phyloP scores from a whole-genome alignment of 148 eudicot genomes.

The Cornus suecica region DNA sequence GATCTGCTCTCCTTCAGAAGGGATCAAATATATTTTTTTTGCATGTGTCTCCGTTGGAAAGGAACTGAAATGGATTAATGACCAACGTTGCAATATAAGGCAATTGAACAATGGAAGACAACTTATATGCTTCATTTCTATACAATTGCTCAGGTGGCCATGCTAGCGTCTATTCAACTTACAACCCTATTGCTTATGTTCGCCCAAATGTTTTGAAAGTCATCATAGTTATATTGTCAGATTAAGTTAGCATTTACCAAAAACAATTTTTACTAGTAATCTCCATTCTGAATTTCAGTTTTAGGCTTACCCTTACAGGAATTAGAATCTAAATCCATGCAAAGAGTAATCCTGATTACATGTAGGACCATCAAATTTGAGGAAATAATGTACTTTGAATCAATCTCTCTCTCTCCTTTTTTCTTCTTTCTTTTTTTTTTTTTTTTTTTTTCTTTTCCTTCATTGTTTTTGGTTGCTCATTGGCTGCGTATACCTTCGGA shows the following conservation, averaged over 20 bases:
- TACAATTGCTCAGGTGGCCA: neutral
- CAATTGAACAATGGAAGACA: neutral
- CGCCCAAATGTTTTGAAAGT: neutral
- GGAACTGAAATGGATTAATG: neutral
- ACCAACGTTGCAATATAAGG: neutral
- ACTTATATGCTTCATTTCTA: neutral
- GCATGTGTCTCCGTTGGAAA: neutral
- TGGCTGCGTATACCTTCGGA: too few relatives aligned
- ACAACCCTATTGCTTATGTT: neutral
- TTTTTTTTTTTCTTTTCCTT: neutral
- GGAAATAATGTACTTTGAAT: neutral
- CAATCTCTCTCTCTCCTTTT: too few relatives aligned
- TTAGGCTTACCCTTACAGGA: neutral
- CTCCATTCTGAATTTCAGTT: neutral
- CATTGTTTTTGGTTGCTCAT: neutral
- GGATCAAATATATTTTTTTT: neutral
- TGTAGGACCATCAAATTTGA: neutral
- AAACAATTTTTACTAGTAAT: neutral
- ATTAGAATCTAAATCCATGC: neutral
- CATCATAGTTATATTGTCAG: neutral
- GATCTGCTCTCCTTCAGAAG: neutral
- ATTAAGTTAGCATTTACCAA: too few relatives aligned
- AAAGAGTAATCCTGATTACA: neutral
- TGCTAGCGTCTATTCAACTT: neutral
- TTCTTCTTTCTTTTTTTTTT: neutral